Percentiles rank a stretch among this genome's conserved stretches.
Conservation (phyloP, 495 filamentous ascomycete species). For the Rhypophila decipiens region DNA sequence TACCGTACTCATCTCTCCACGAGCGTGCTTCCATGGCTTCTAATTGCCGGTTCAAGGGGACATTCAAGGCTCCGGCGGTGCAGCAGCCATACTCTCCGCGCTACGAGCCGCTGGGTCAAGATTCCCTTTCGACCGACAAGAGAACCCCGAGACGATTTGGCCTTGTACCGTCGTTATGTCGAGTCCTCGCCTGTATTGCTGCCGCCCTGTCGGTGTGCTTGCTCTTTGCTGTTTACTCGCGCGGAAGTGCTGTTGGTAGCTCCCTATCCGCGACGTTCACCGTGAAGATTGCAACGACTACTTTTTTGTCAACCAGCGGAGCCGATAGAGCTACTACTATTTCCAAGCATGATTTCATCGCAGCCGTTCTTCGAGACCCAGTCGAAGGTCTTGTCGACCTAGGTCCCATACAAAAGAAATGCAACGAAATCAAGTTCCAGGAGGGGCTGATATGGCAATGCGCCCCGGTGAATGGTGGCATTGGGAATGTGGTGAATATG, state of each 20-base stretch:
- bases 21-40: not conserved
- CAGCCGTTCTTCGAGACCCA: not conserved
- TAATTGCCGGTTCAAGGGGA: not conserved
- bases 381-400: not conserved
- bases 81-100: not conserved
- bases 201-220: not conserved
- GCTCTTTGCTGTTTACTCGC: not conserved
- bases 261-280: too few relatives aligned
- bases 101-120: not conserved
- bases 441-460: not conserved
- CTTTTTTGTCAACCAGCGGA: not conserved
- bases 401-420: not conserved
- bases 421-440: not conserved
- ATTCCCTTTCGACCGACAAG: not conserved
- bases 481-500: not conserved
- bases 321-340: too few relatives aligned
- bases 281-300: not conserved
- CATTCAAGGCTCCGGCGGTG: not conserved
- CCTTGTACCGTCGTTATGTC: not conserved
- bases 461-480: not conserved
- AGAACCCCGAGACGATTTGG: not conserved
- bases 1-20: not conserved
- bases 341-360: not conserved
- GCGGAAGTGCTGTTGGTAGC: not conserved
- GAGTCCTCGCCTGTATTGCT: not conserved